Percentiles rank a stretch among this genome's conserved stretches.
These are phyloP conservation scores for Cyberlindnera mrakii DNA, from an alignment of 805 yeast species.

Conservation along the genomic window DNA sequence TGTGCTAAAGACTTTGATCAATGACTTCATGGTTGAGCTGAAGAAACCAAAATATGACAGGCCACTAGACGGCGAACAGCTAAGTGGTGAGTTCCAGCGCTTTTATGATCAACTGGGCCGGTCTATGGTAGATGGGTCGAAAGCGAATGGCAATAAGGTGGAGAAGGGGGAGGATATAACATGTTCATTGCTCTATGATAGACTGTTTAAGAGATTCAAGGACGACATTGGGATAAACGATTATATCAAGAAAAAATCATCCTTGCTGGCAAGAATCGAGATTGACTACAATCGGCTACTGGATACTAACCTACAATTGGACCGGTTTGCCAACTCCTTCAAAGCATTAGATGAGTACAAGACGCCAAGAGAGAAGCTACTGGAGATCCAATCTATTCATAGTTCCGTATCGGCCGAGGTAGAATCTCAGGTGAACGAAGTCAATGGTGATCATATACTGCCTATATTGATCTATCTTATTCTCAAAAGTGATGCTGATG, in stretches of 20 bases:
- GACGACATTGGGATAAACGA: constrained; percentile 12
- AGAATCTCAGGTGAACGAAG: constrained; percentile 1
- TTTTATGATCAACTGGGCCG: constrained; percentile 9
- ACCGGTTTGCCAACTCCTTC: background rate
- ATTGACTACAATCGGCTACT: constrained; percentile 16
- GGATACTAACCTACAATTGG: constrained; percentile 11
- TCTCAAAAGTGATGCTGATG: constrained; percentile 10
- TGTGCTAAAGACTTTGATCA: background rate
- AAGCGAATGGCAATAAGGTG: background rate
- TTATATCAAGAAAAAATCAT: constrained; percentile 12
- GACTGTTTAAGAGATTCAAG: constrained; percentile 12
- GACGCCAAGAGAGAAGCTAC: constrained; percentile 16
- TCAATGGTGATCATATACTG: constrained; percentile 20
- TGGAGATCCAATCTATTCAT: constrained; percentile 12
- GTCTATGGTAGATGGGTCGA: too few species aligned
- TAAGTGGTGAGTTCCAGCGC: constrained; percentile 15
- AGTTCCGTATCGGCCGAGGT: constrained; percentile 6
- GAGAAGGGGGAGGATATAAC: background rate
- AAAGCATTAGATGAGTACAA: background rate
- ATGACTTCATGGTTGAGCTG: constrained; percentile 16
- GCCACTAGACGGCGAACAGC: constrained; percentile 16
- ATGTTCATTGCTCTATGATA: constrained; percentile 6
- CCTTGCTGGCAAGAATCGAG: constrained; percentile 9
- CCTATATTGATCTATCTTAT: constrained; percentile 21
- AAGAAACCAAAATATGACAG: constrained; percentile 16